These are phyloP conservation scores for Vitis rotundifolia DNA, from an alignment of 164 flowering plant genomes.

Conservation along the genomic window DNA sequence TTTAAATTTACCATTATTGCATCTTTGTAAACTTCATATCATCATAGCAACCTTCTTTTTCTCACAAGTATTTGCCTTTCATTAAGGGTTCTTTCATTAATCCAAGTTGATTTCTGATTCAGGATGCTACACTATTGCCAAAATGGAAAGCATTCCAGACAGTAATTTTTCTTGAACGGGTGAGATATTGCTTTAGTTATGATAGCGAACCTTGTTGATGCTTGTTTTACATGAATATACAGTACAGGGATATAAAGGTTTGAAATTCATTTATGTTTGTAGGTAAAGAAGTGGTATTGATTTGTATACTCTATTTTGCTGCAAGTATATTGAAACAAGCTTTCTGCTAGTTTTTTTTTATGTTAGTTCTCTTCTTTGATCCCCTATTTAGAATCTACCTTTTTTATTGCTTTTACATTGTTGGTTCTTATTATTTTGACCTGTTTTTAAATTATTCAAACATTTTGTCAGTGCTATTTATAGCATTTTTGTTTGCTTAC, in stretches of 20 bases:
- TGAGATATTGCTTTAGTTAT: constrained; percentile 25
- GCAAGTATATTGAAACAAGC: no score
- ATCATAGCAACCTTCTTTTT: neutral
- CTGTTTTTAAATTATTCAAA: no score
- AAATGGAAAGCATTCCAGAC: constrained; percentile 96
- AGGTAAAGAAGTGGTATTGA: neutral
- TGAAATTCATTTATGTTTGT: neutral
- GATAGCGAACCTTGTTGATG: neutral
- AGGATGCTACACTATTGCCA: constrained; percentile 70
- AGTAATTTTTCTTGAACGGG: constrained; percentile 82
- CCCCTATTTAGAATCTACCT: no score
- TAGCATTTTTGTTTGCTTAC: no score
- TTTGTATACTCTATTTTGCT: neutral
- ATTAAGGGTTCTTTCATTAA: neutral
- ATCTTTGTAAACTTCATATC: neutral
- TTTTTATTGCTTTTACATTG: no score
- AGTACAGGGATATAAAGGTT: neutral
- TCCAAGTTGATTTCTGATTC: constrained; percentile 15
- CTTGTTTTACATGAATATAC: neutral
- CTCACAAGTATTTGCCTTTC: neutral
- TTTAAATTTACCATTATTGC: neutral
- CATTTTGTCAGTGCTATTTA: no score
- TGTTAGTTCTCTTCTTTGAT: no score
- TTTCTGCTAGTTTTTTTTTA: no score
- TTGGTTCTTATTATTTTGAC: no score